These are phyloP conservation scores for Ustilaginoidea virens DNA, from an alignment of 2,329 filamentous ascomycete genomes.

Conservation along the genomic window DNA sequence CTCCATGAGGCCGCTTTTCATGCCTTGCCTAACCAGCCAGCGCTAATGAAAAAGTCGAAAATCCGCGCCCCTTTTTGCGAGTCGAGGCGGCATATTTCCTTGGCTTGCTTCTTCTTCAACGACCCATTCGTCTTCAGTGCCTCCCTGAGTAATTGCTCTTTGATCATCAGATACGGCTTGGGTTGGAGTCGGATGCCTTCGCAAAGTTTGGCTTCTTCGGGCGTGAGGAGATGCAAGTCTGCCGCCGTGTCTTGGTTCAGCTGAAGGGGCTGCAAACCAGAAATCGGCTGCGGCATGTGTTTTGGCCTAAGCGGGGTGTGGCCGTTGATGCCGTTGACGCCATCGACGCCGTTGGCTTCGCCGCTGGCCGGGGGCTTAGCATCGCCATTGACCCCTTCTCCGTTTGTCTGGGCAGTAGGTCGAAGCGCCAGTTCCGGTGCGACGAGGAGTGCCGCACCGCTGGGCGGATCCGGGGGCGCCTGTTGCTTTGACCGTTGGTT, in stretches of 20 bases:
- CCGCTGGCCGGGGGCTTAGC: conserved; percentile 39
- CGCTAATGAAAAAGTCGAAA: conserved; percentile 89
- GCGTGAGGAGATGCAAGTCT: conserved; percentile 72
- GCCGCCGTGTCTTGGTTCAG: conserved; percentile 62
- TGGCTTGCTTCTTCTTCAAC: conserved; percentile 87
- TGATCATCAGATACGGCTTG: conserved; percentile 90
- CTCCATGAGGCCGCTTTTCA: conserved; percentile 26
- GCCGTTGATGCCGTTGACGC: conserved; percentile 23
- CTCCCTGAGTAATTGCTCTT: conserved; percentile 82
- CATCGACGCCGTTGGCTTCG: conserved; percentile 30
- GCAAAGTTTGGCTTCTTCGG: conserved; percentile 77
- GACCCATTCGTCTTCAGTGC: conserved; percentile 76
- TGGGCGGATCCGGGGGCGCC: conserved; percentile 52
- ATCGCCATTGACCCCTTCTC: conserved; percentile 31
- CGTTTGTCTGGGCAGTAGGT: conserved; percentile 19
- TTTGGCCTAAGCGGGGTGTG: conserved; percentile 27
- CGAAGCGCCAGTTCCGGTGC: conserved; percentile 62
- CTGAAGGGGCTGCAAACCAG: conserved; percentile 46
- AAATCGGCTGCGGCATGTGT: conserved; percentile 38
- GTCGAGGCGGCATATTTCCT: conserved; percentile 72
- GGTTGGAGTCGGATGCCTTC: conserved; percentile 72
- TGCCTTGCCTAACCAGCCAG: conserved; percentile 81
- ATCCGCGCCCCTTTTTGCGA: conserved; percentile 71
- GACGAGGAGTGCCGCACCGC: conserved; percentile 62
- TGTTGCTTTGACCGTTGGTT: conserved; percentile 54